phyloP scores from a whole-genome alignment of 176 grass and related monocot species.

The Poa annua region DNA sequence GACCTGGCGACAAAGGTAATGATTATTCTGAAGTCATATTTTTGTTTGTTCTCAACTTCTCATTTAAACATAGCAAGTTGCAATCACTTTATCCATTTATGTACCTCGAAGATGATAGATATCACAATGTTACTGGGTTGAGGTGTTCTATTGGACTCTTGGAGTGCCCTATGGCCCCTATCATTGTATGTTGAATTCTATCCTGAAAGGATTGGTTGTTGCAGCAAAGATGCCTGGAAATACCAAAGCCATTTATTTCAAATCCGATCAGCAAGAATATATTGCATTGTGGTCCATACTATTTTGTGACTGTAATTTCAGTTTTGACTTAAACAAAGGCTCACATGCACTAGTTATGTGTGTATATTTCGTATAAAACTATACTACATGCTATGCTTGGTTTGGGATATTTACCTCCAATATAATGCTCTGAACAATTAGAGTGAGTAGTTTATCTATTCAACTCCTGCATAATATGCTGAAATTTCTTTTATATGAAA shows the following conservation, averaged over 20 bases:
- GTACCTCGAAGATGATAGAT: constrained; percentile 33
- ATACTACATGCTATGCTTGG: background rate
- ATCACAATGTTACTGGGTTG: background rate
- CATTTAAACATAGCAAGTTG: background rate
- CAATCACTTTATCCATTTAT: background rate
- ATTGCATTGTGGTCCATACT: constrained; percentile 7
- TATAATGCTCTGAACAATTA: constrained; percentile 25
- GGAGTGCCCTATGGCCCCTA: background rate
- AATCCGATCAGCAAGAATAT: background rate
- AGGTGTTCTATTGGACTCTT: constrained; percentile 14
- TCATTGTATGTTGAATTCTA: background rate
- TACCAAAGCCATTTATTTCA: constrained; percentile 26
- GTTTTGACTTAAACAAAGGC: background rate
- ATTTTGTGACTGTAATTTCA: background rate
- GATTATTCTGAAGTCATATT: constrained; percentile 33
- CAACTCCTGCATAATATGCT: background rate
- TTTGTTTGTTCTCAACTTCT: constrained; percentile 31
- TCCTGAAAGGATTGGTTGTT: background rate
- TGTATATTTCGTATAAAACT: background rate
- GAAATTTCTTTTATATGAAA: background rate
- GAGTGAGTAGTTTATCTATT: background rate
- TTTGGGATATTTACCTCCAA: background rate
- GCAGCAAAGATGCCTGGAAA: background rate
- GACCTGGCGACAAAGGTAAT: constrained; percentile 59
- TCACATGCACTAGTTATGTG: background rate